Percentiles rank a stretch among this genome's conserved stretches.
phyloP scores from a whole-genome alignment of 768 basidiomycete genomes.

The Calocera cornea region DNA sequence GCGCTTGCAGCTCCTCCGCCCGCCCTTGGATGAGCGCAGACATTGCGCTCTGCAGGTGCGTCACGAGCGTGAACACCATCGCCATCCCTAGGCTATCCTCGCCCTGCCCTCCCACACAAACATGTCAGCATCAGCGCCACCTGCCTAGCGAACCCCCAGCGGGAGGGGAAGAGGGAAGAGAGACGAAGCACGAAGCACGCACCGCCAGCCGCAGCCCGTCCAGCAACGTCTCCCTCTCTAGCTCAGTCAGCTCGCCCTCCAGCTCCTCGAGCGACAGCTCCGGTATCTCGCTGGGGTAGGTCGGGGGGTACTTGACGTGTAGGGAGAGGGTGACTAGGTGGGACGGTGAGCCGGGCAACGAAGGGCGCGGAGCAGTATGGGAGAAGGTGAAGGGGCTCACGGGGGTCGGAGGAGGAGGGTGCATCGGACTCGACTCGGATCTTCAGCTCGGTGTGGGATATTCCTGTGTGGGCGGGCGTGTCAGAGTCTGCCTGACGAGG shows the following conservation, averaged over 20 bases:
- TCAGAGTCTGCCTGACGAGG: no score
- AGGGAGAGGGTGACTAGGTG: slow-evolving; percentile 58
- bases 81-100: slow-evolving; percentile 88
- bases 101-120: slow-evolving; percentile 34
- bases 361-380: no score
- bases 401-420: slow-evolving; percentile 45
- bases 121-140: no score
- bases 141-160: no score
- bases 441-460: slow-evolving; percentile 66
- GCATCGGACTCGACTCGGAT: slow-evolving; percentile 85
- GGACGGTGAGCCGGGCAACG: no score
- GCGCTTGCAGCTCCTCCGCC: slow-evolving; percentile 40
- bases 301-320: slow-evolving; percentile 59
- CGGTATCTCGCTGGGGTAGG: slow-evolving; percentile 77
- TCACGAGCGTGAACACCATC: slow-evolving; percentile 91
- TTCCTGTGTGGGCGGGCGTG: no score
- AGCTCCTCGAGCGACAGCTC: slow-evolving; percentile 50
- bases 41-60: slow-evolving; percentile 68
- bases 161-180: no score
- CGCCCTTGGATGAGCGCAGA: slow-evolving; percentile 48
- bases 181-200: slow-evolving; percentile 36
- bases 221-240: slow-evolving; percentile 41
- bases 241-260: slow-evolving; percentile 39
- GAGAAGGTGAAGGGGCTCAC: slow-evolving; percentile 32
- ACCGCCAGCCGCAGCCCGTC: slow-evolving; percentile 44